phyloP scores from a whole-genome alignment of 2,329 filamentous ascomycete genomes.

The Penicillium thymicola region DNA sequence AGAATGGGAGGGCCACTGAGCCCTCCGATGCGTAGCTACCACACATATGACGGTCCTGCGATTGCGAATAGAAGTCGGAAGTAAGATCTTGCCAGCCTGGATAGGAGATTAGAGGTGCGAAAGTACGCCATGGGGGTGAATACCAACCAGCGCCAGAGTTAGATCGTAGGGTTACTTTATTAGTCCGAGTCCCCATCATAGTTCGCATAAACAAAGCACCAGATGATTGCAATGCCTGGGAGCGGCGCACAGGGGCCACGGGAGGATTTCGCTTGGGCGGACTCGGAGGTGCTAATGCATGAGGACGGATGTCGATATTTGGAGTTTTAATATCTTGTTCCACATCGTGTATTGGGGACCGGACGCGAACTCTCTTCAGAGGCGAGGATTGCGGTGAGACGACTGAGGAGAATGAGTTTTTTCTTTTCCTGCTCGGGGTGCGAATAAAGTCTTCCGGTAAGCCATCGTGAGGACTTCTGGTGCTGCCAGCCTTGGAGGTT shows the following conservation, averaged over 20 bases:
- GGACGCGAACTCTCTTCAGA: conserved; percentile 41
- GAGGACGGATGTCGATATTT: conserved; percentile 25
- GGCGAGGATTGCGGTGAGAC: conserved; percentile 51
- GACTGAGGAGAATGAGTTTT: conserved; percentile 44
- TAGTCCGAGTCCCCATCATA: conserved; percentile 29
- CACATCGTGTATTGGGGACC: conserved; percentile 31
- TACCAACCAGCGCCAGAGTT: conserved; percentile 39
- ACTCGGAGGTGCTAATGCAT: conserved; percentile 16
- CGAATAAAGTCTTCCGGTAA: conserved; percentile 29
- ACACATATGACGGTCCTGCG: conserved; percentile 54
- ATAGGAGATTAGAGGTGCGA: conserved; percentile 18
- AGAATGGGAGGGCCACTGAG: conserved; percentile 59
- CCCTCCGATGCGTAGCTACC: conserved; percentile 36
- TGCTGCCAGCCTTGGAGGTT: conserved; percentile 32
- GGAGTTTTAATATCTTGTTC: conserved; percentile 27
- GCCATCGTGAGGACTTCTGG: conserved; percentile 25
- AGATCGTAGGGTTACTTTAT: conserved; percentile 34
- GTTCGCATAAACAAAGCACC: conserved; percentile 41
- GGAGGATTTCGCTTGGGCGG: conserved; percentile 24
- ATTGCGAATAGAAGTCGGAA: conserved; percentile 56
- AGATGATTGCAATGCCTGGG: conserved; percentile 36
- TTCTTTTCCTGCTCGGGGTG: conserved; percentile 46
- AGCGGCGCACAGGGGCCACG: conserved; percentile 36
- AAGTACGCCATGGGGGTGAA: not conserved
- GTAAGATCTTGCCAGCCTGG: conserved; percentile 58